Base-by-base conservation (phyloP, 192 early-diverging fungal species). In the Rhizophagus prolifer region DNA sequence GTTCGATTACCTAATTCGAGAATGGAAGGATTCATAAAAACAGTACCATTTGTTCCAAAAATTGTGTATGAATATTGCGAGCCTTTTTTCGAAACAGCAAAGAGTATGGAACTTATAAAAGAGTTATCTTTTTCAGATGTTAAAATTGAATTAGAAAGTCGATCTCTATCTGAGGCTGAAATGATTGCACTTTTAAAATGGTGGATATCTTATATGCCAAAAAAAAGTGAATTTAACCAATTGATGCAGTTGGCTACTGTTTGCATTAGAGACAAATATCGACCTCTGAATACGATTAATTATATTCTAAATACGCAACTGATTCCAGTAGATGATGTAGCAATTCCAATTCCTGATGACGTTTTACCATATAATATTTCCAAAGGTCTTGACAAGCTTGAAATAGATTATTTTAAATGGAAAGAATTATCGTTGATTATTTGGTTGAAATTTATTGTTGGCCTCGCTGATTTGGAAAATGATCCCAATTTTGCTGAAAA, bases 181-280 rank as follows among this genome's bases (percentile, higher is more conserved):
- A 86, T 91, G 81, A 80, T 91, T 0, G 88, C 87, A 0, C 83
- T 93, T 58, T 78, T 96, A 78, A 85, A 87, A 75, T 96, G 95
- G 95, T 95, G 90, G 91, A 84, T 91, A 16, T 82, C 62, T 64
- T n/a, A n/a, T n/a, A 1, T 9, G 81, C 16, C 87, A 83, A 66
- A 79, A 74, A 30, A 10, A 74, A 76, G 23, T 71, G 47, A 10
- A 28, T 64, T 64, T 13, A 28, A 0, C 0, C 23, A 64, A 30
- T 31, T 64, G 10, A 64, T 64, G 62, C 23, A 64, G 34, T 14
- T 12, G 23, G 62, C 62, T 28, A 13, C 14, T 34, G 1, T 64
- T 28, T 3, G 14, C 14, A 12, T 64, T 34, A 30, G 1, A 36
- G 70, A 81, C 14, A 13, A 63, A 64, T 10, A 2, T 21, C 9